Evolutionary conservation across 2,329 filamentous ascomycete species (phyloP).

Genomic region (Pestalotiopsis sp.): DNA sequence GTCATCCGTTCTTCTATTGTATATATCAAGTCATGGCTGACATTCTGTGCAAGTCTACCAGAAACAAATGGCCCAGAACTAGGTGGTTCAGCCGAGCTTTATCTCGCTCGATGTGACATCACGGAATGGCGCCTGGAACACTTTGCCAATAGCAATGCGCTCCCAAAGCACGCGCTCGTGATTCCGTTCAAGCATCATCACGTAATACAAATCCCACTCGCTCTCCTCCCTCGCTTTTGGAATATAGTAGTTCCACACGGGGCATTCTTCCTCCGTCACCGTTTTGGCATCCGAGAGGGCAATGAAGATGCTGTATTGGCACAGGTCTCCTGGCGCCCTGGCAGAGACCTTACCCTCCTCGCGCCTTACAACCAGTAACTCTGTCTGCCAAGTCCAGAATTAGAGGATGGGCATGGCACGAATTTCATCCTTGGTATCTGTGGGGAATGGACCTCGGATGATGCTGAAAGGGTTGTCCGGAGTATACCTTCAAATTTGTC

Average conservation of each 20-base stretch:
- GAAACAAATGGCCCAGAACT: not conserved
- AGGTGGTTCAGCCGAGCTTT: not conserved
- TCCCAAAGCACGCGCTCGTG: not conserved
- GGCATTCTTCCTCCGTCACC: not conserved
- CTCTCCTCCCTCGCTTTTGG: not conserved
- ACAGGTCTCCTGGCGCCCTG: not conserved
- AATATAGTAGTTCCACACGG: not conserved
- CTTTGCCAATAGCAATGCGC: not conserved
- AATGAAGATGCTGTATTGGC: not conserved
- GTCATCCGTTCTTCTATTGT: no score
- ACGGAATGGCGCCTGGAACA: not conserved
- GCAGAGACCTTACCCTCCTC: not conserved
- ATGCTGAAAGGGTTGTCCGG: not conserved
- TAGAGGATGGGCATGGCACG: not conserved
- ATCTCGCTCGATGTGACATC: not conserved
- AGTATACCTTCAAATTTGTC: not conserved
- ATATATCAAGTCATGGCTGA: not conserved
- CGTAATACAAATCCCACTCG: not conserved
- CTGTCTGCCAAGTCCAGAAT: not conserved
- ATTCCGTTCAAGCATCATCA: not conserved
- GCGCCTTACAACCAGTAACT: not conserved
- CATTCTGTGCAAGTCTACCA: not conserved
- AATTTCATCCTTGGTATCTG: not conserved
- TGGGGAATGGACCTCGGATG: not conserved
- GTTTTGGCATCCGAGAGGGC: not conserved